Conservation (phyloP, 345 rosid genomes). For the Crucihimalaya himalaica region DNA sequence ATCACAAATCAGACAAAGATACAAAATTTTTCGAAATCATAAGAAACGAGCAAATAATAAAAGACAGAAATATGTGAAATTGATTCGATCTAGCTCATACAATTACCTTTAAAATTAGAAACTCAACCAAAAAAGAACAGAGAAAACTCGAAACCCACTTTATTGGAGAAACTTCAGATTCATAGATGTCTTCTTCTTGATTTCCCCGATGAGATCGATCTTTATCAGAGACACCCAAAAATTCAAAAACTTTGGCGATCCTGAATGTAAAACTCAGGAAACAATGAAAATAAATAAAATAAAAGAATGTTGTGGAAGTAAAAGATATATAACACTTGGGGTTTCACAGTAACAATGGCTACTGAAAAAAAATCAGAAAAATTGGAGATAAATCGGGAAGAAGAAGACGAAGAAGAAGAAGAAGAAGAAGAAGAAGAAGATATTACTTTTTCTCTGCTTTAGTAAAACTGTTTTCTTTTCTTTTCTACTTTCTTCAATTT, state of each 20-base stretch:
- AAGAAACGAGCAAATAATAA: conserved; percentile 4
- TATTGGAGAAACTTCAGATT: conserved; percentile 26
- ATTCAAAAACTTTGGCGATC: conserved; percentile 4
- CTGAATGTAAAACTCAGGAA: conserved; percentile 1
- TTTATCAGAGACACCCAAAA: background rate
- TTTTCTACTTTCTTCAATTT: background rate
- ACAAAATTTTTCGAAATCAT: background rate
- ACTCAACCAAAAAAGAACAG: background rate
- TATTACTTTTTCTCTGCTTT: conserved; percentile 27
- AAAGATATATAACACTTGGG: background rate
- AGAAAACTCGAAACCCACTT: background rate
- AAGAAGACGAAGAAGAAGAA: background rate
- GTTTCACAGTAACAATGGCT: conserved; percentile 25
- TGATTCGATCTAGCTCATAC: conserved; percentile 25
- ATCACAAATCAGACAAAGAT: background rate
- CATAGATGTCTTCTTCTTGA: background rate
- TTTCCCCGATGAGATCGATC: conserved; percentile 21
- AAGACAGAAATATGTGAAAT: background rate
- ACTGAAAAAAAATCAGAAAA: conserved; percentile 20
- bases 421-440: conserved; percentile 12
- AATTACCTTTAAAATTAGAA: conserved; percentile 19
- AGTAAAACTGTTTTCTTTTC: conserved; percentile 32
- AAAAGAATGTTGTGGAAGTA: background rate
- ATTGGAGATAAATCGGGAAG: conserved; percentile 17
- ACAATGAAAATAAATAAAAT: background rate